phyloP scores from a whole-genome alignment of 2,329 filamentous ascomycete genomes.

The Lizonia empirigonia region DNA sequence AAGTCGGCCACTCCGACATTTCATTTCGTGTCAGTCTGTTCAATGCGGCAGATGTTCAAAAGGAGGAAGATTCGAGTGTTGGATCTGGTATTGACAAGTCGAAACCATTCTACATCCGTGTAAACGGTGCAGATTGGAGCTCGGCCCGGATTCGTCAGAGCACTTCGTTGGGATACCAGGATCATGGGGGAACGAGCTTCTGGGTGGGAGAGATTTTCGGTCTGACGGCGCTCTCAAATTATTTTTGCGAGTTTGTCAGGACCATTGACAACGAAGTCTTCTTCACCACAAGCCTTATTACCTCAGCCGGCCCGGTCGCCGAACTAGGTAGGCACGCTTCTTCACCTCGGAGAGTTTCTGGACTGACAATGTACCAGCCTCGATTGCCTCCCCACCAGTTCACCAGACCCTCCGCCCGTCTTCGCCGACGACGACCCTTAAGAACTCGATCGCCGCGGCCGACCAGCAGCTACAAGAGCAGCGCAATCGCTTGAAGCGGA shows the following conservation, averaged over 20 bases:
- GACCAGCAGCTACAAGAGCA: conserved; percentile 74
- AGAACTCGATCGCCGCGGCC: conserved; percentile 74
- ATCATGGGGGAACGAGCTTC: conserved; percentile 55
- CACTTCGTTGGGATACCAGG: conserved; percentile 53
- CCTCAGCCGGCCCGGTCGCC: conserved; percentile 62
- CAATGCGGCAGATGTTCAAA: conserved; percentile 50
- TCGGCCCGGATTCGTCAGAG: conserved; percentile 70
- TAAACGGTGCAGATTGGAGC: conserved; percentile 81
- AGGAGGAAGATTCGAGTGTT: conserved; percentile 45
- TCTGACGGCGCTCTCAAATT: conserved; percentile 74
- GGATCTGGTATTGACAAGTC: conserved; percentile 65
- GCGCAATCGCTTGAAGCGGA: conserved; percentile 69
- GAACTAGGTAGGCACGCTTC: conserved; percentile 58
- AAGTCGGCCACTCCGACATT: conserved; percentile 78
- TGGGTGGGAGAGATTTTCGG: conserved; percentile 75
- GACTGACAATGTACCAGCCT: conserved; percentile 28
- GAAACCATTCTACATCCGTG: conserved; percentile 78
- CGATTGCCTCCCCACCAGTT: conserved; percentile 53
- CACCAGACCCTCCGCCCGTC: conserved; percentile 72
- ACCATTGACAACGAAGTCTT: conserved; percentile 68
- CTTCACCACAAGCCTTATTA: conserved; percentile 74
- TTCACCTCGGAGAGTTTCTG: neutral
- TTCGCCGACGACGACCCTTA: conserved; percentile 76
- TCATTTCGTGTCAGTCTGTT: conserved; percentile 76
- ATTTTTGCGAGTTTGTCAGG: conserved; percentile 78